A percentile compares a stretch with the other conserved stretches of the same genome.
Conservation (phyloP, 1,284 basidiomycete species). For the Coniophora puteana region DNA sequence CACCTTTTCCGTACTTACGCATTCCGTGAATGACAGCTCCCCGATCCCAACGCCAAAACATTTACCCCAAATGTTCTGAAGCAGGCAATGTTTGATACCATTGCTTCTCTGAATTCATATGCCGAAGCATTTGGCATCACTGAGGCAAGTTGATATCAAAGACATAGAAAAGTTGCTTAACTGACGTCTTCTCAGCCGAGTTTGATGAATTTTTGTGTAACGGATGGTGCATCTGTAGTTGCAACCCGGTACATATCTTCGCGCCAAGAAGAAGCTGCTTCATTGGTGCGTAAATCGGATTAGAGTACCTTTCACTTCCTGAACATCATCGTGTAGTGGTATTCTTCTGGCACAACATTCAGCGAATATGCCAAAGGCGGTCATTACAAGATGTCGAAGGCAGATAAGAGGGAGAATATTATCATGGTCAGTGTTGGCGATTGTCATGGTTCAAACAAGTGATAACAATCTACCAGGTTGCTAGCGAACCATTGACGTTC, state of each 20-base stretch:
- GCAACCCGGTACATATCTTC: conserved; percentile 95
- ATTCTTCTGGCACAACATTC: conserved; percentile 92
- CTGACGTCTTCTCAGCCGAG: conserved; percentile 57
- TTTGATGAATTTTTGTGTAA: conserved; percentile 94
- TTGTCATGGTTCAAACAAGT: neutral
- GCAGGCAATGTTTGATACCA: conserved; percentile 85
- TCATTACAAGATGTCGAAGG: conserved; percentile 93
- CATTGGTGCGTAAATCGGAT: conserved; percentile 67
- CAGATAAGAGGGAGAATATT: conserved; percentile 93
- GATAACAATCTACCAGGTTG: conserved; percentile 47
- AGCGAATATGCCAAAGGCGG: conserved; percentile 87
- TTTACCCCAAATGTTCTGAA: conserved; percentile 65
- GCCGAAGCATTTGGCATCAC: conserved; percentile 71
- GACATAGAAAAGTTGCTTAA: neutral
- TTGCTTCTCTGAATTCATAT: conserved; percentile 73
- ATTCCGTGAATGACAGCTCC: conserved; percentile 49
- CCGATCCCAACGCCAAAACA: conserved; percentile 69
- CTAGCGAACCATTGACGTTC: conserved; percentile 90
- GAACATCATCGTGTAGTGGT: conserved; percentile 58
- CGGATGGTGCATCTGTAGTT: conserved; percentile 90
- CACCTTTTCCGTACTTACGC: conserved; percentile 10
- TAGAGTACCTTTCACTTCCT: conserved; percentile 4
- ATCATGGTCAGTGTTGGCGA: conserved; percentile 59
- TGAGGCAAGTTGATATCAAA: conserved; percentile 44
- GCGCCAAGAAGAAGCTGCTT: conserved; percentile 89